Conservation (phyloP, 257 asterid species). For the Prunella vulgaris region DNA sequence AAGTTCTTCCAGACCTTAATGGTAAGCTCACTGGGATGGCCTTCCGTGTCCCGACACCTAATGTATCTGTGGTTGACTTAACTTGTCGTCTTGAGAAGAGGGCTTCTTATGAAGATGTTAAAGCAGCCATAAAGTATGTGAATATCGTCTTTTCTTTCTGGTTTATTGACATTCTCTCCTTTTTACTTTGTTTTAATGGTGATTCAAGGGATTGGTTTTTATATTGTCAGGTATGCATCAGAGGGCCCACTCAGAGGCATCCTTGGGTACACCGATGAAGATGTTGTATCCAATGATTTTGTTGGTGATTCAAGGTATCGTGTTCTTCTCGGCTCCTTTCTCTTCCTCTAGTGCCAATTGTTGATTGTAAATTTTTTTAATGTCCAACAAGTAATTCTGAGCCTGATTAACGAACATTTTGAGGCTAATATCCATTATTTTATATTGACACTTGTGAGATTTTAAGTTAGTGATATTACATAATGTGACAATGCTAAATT, state of each 20-base stretch:
- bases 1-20: constrained; percentile 95
- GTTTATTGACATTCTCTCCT: background rate
- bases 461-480: background rate
- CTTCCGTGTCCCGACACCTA: constrained; percentile 96
- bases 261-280: constrained; percentile 97
- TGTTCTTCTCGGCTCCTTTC: background rate
- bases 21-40: constrained; percentile 99
- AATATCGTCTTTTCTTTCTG: background rate
- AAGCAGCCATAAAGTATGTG: constrained; percentile 83
- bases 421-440: background rate
- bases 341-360: background rate
- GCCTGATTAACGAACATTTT: background rate
- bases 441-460: background rate
- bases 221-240: constrained; percentile 67
- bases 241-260: constrained; percentile 91
- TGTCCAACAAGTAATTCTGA: background rate
- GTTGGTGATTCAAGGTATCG: constrained; percentile 88
- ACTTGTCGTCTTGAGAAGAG: constrained; percentile 87
- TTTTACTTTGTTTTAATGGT: background rate
- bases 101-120: constrained; percentile 95
- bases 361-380: background rate
- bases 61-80: constrained; percentile 95
- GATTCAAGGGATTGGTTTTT: background rate
- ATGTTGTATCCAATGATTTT: constrained; percentile 97
- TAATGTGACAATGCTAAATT: background rate